phyloP scores from a whole-genome alignment of 2,329 filamentous ascomycete species.

The Penicillium sp. region DNA sequence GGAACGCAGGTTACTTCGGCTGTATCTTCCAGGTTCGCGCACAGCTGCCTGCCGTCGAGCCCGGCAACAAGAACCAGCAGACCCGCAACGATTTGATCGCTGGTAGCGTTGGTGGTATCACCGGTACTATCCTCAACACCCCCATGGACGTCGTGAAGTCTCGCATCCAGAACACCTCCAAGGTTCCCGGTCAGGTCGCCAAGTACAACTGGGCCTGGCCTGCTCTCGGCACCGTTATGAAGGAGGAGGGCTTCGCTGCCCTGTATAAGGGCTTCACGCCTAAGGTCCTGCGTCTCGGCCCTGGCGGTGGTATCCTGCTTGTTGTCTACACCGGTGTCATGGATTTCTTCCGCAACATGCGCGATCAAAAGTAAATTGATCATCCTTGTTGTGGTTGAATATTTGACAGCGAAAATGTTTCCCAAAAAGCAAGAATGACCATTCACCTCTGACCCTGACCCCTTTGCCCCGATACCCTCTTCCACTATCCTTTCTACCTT shows the following conservation, averaged over 20 bases:
- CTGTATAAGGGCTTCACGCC: conserved; percentile 98
- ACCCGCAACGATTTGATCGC: conserved; percentile 85
- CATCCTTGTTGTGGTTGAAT: conserved; percentile 3
- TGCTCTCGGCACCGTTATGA: conserved; percentile 78
- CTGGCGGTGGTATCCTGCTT: conserved; percentile 62
- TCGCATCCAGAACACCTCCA: conserved; percentile 90
- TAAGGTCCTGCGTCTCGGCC: conserved; percentile 80
- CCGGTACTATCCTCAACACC: conserved; percentile 90
- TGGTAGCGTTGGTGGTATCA: conserved; percentile 82
- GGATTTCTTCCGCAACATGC: conserved; percentile 82
- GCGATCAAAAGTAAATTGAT: conserved; percentile 39
- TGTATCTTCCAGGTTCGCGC: conserved; percentile 96
- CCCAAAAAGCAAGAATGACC: conserved; percentile 7
- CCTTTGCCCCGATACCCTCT: conserved; percentile 11
- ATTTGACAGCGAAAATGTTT: conserved; percentile 11
- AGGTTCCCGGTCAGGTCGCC: conserved; percentile 73
- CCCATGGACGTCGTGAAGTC: conserved; percentile 98
- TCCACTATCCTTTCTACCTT: neutral
- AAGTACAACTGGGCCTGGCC: conserved; percentile 99
- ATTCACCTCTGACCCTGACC: neutral
- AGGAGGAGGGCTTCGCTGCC: conserved; percentile 87
- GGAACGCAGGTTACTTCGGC: conserved; percentile 97
- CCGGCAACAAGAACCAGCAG: conserved; percentile 70
- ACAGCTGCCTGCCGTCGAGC: conserved; percentile 73
- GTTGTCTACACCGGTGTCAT: conserved; percentile 53